These are phyloP conservation scores for Capsella bursapastoris DNA, from an alignment of 345 rosid genomes.

Conservation along the genomic window DNA sequence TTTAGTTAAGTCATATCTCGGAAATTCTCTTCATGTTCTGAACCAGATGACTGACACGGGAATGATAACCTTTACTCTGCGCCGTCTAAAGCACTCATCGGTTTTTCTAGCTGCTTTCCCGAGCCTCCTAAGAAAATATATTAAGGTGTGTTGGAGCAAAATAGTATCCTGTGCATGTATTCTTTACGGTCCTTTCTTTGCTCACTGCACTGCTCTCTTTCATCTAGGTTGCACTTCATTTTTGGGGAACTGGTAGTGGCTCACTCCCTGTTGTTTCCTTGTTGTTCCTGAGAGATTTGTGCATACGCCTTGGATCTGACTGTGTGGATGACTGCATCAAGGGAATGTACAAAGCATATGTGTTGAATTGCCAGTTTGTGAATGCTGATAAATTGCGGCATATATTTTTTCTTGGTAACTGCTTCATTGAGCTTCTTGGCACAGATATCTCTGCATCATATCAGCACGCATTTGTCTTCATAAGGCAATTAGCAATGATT, in stretches of 20 bases:
- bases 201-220: slow-evolving; percentile 19
- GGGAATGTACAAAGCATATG: slow-evolving; percentile 91
- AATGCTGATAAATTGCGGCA: slow-evolving; percentile 80
- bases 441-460: slow-evolving; percentile 87
- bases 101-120: slow-evolving; percentile 83
- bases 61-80: slow-evolving; percentile 84
- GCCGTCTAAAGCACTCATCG: slow-evolving; percentile 77
- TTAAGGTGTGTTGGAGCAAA: slow-evolving; percentile 60
- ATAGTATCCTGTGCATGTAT: slow-evolving; percentile 15
- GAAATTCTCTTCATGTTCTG: slow-evolving; percentile 84
- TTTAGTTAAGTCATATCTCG: slow-evolving; percentile 91
- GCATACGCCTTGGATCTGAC: slow-evolving; percentile 78
- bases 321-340: slow-evolving; percentile 87
- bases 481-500: slow-evolving; percentile 84
- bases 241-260: slow-evolving; percentile 96
- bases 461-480: slow-evolving; percentile 92
- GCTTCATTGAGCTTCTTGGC: slow-evolving; percentile 82
- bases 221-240: slow-evolving; percentile 80
- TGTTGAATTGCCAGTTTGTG: slow-evolving; percentile 84
- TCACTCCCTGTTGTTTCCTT: slow-evolving; percentile 83
- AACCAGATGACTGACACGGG: slow-evolving; percentile 95
- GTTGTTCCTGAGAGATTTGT: slow-evolving; percentile 81
- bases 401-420: slow-evolving; percentile 84
- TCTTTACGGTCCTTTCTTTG: slow-evolving; percentile 4
- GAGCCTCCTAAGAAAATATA: slow-evolving; percentile 75